These are phyloP conservation scores for Pyropia haitanensis DNA, from an alignment of 23 red algal species.

Conservation along the genomic window DNA sequence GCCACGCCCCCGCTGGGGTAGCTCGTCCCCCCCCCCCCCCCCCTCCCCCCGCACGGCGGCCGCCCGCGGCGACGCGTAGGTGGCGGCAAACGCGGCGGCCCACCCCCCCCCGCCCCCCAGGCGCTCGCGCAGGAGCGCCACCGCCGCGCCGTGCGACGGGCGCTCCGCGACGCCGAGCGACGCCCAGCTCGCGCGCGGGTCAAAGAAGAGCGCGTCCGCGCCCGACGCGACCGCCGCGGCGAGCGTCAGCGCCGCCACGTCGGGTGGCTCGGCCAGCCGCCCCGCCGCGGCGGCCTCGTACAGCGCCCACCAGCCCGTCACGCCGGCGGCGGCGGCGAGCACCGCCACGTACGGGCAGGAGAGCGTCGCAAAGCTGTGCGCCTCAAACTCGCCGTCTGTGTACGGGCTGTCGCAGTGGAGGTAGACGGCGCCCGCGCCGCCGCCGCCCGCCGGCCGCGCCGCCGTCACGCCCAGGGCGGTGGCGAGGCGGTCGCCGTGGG, in stretches of 20 bases:
- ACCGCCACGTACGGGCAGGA: constrained; percentile 15
- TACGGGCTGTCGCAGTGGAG: constrained; percentile 19
- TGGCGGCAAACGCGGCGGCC: no score
- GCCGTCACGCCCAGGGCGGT: constrained; percentile 1
- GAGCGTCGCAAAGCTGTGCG: constrained; percentile 26
- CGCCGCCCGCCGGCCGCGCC: not conserved
- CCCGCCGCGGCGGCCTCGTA: constrained; percentile 12
- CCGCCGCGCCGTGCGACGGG: constrained; percentile 1
- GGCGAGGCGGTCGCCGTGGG: constrained; percentile 15
- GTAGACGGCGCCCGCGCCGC: constrained; percentile 18
- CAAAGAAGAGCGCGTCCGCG: not conserved
- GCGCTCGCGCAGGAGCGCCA: constrained; percentile 5
- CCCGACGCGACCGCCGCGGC: constrained; percentile 13
- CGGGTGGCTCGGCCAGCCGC: not conserved
- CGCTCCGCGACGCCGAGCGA: not conserved
- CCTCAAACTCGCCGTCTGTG: constrained; percentile 10
- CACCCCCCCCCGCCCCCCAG: not conserved
- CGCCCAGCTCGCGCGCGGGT: not conserved
- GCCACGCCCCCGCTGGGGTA: no score
- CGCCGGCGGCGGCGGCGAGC: not conserved
- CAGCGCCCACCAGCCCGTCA: constrained; percentile 10
- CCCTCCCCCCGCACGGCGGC: no score
- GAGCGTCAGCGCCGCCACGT: constrained; percentile 2
- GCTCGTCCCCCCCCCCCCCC: no score
- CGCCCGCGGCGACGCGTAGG: no score